Base-by-base conservation (phyloP, 1,139 yeast species). In the Candida sanyaensis region DNA sequence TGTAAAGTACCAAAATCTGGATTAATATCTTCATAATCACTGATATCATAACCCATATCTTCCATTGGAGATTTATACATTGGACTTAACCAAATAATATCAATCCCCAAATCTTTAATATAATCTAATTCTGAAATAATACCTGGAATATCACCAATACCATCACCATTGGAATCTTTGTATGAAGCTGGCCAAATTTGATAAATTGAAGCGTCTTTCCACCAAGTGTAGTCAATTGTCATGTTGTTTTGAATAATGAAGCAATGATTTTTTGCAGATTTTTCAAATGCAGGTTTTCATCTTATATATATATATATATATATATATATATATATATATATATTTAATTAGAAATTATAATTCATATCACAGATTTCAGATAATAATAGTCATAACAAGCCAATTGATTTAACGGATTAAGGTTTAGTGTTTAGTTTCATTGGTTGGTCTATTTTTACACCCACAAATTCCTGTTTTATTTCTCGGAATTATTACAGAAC, bases 11-110 rank as follows among this genome's bases (percentile, higher is more conserved):
- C 86, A 58, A 79, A 81, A 52, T 67, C 68, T 4, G 80, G 77
- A 59, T 80, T 74, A 34, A 81, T 72, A 12, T 64, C 70, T 57
- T 77, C 71, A 60, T 81, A 81, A 62, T 81, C 77, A 32, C 78
- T 66, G 54, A 81, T 78, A 57, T 81, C 86, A 60, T 81, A 81
- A 2, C 86, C 86, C 86, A 81, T 81, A 57, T 81, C 86, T 41
- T 77, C 78, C 57, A 78, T 81, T 4, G 86, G 86, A 2, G 83
- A 77, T 52, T 78, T 81, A 62, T 72, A 80, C 69, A 78, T 76
- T 36, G 86, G 86, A 28, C 79, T 76, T 50, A 81, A 64, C 86
- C 86, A 81, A 37, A 81, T 65, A 28, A 78, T 70, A 51, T 79
- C 83, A 21, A 71, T 70, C 1, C 86, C 86, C 41, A 81, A 67